Evolutionary conservation across 148 eudicot genomes (phyloP).

Genomic region (Fagopyrum esculentum): DNA sequence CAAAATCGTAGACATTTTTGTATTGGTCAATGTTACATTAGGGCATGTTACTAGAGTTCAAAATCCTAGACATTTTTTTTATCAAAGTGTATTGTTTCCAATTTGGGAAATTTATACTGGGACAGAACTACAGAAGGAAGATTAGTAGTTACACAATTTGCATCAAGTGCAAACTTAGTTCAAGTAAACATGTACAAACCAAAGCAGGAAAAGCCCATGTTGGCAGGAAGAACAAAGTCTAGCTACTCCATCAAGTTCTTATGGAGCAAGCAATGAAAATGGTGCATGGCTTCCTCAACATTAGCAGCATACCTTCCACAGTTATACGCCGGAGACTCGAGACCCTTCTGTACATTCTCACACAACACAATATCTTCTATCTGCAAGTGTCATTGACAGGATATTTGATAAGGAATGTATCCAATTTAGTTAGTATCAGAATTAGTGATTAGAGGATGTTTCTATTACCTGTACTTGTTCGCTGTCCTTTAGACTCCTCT

Average conservation of each 20-base stretch:
- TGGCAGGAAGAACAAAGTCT: not conserved
- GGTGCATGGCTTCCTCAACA: conserved; percentile 84
- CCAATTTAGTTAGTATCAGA: not conserved
- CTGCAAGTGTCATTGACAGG: conserved; percentile 25
- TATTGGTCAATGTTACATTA: too few species aligned
- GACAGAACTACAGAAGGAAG: not conserved
- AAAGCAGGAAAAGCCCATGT: not conserved
- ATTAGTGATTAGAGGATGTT: not conserved
- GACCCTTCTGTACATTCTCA: conserved; percentile 82
- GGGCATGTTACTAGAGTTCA: not conserved
- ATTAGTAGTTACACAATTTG: not conserved
- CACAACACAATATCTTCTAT: conserved; percentile 68
- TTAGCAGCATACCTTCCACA: conserved; percentile 69
- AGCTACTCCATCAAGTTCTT: conserved; percentile 16
- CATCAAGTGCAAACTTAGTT: not conserved
- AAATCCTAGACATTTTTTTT: not conserved
- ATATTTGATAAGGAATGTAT: not conserved
- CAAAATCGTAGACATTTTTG: too few species aligned
- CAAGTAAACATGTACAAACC: not conserved
- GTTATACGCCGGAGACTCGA: conserved; percentile 71
- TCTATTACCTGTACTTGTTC: conserved; percentile 72
- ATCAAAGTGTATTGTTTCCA: too few species aligned
- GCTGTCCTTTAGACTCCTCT: conserved; percentile 58
- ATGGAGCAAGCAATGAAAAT: conserved; percentile 68
- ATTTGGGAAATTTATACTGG: not conserved